Conservation (phyloP, 2,329 filamentous ascomycete species). For the Epichloe gansuensis region DNA sequence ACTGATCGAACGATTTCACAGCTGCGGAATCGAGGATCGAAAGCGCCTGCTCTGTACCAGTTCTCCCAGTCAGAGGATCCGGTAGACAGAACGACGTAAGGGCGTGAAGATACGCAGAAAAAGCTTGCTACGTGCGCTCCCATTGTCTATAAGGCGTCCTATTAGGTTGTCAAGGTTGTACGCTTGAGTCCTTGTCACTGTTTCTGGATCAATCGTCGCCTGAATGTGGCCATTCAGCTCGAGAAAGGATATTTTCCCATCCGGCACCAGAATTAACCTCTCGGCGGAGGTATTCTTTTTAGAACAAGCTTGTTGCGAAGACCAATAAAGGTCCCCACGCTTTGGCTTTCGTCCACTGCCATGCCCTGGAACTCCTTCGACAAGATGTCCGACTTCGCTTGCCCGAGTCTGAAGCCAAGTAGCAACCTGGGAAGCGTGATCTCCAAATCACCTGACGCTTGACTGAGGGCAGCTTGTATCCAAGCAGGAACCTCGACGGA, state of each 20-base stretch:
- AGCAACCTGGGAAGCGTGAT: constrained; percentile 34
- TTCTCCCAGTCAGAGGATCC: constrained; percentile 34
- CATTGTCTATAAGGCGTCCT: constrained; percentile 37
- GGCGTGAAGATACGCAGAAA: constrained; percentile 39
- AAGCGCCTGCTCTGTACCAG: constrained; percentile 43
- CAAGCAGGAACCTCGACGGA: not conserved
- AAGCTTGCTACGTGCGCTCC: constrained; percentile 38
- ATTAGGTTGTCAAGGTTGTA: constrained; percentile 39
- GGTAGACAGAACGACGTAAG: constrained; percentile 39
- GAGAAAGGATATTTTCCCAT: constrained; percentile 15
- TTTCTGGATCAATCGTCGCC: constrained; percentile 21
- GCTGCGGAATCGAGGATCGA: constrained; percentile 35
- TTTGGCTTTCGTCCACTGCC: constrained; percentile 26
- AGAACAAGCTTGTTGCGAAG: constrained; percentile 36
- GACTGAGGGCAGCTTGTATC: not conserved
- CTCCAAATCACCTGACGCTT: constrained; percentile 13
- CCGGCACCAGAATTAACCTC: constrained; percentile 26
- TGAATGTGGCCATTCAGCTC: constrained; percentile 16
- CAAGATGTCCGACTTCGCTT: constrained; percentile 16
- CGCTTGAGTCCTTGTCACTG: constrained; percentile 18
- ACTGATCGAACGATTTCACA: constrained; percentile 27
- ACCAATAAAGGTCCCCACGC: constrained; percentile 34
- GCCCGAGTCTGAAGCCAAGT: constrained; percentile 31
- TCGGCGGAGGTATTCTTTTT: constrained; percentile 4
- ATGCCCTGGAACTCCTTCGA: constrained; percentile 39